Evolutionary conservation across 1,284 basidiomycete species (phyloP).

Genomic region (Apiotrichum gamsii): DNA sequence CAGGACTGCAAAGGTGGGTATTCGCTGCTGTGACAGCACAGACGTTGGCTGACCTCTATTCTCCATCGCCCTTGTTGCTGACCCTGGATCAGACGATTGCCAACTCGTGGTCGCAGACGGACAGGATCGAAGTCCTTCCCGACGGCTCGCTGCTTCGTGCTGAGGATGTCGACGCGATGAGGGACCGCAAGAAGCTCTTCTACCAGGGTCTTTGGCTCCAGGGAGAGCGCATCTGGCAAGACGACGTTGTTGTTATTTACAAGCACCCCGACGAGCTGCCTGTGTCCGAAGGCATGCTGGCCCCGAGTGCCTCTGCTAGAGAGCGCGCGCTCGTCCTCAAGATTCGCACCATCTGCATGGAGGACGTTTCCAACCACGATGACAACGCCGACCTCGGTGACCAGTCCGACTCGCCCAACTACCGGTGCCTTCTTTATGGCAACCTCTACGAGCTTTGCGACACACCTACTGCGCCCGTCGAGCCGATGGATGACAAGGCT

Average conservation of each 20-base stretch:
- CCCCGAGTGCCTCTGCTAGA: conserved; percentile 18
- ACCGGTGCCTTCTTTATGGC: conserved; percentile 34
- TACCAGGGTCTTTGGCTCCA: conserved; percentile 80
- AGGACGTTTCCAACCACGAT: too few relatives aligned
- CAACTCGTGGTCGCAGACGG: conserved; percentile 36
- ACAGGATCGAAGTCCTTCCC: conserved; percentile 29
- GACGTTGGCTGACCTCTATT: neutral
- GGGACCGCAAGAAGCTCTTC: conserved; percentile 24
- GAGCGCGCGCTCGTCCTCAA: conserved; percentile 26
- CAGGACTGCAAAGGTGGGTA: conserved; percentile 28
- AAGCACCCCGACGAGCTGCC: conserved; percentile 27
- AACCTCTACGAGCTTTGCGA: conserved; percentile 30
- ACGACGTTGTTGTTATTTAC: conserved; percentile 68
- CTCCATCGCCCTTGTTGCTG: conserved; percentile 3
- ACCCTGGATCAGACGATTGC: conserved; percentile 22
- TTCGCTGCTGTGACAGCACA: too few relatives aligned
- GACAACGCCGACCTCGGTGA: too few relatives aligned
- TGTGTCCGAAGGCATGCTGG: conserved; percentile 8
- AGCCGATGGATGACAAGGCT: neutral
- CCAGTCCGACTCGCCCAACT: conserved; percentile 7
- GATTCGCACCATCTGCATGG: conserved; percentile 21
- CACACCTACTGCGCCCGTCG: neutral
- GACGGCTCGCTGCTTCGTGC: conserved; percentile 3
- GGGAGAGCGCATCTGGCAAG: conserved; percentile 77
- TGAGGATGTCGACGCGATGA: conserved; percentile 25